Conservation (phyloP, 2,329 filamentous ascomycete genomes). For the Juglanconis juglandina region DNA sequence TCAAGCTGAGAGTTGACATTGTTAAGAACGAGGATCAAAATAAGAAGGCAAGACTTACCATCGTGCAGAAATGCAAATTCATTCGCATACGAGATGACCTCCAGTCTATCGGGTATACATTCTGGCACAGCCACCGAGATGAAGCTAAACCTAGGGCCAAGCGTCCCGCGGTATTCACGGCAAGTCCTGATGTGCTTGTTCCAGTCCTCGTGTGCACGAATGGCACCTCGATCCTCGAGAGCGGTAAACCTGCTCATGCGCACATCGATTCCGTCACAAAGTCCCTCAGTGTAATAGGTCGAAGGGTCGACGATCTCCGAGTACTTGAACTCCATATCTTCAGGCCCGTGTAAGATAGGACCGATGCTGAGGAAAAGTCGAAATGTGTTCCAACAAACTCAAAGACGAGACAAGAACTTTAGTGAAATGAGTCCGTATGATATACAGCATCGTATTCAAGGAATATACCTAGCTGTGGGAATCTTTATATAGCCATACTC, state of each 20-base stretch:
- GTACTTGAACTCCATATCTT: slow-evolving; percentile 26
- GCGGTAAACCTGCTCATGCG: slow-evolving; percentile 23
- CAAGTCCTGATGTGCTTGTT: slow-evolving; percentile 26
- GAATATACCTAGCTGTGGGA: no score
- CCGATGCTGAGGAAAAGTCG: no score
- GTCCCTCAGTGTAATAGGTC: slow-evolving; percentile 27
- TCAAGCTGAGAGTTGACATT: neutral
- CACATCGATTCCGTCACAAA: slow-evolving; percentile 26
- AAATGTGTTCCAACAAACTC: no score
- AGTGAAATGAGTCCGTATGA: no score
- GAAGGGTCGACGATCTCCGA: slow-evolving; percentile 25
- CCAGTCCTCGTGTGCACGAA: slow-evolving; percentile 36
- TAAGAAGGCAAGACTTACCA: slow-evolving; percentile 14
- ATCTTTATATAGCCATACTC: no score
- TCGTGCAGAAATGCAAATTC: slow-evolving; percentile 41
- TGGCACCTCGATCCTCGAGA: slow-evolving; percentile 28
- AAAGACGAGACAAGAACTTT: no score
- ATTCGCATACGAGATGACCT: slow-evolving; percentile 36
- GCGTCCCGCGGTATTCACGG: slow-evolving; percentile 26
- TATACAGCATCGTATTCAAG: no score
- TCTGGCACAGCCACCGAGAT: slow-evolving; percentile 33
- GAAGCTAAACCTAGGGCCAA: slow-evolving; percentile 29
- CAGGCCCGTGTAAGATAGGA: no score
- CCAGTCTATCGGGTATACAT: slow-evolving; percentile 35
- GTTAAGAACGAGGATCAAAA: neutral